These are phyloP conservation scores for Ganoderma meredithae DNA, from an alignment of 1,284 basidiomycete genomes.

Conservation along the genomic window DNA sequence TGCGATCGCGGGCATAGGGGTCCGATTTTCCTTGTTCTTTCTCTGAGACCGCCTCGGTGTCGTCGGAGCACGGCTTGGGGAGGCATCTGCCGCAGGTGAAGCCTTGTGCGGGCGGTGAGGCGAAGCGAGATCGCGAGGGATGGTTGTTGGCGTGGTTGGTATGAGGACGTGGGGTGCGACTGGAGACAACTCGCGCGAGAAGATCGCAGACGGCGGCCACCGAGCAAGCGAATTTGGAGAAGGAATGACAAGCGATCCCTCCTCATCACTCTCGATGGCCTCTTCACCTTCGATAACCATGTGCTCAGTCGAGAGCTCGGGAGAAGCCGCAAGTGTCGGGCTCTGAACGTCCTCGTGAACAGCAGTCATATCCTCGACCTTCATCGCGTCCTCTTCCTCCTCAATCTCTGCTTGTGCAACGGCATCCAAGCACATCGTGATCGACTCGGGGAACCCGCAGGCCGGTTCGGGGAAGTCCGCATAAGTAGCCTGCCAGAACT, in stretches of 20 bases:
- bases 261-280: conserved; percentile 32
- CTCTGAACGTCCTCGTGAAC: conserved; percentile 12
- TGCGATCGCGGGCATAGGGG: conserved; percentile 42
- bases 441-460: conserved; percentile 55
- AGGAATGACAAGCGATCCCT: conserved; percentile 27
- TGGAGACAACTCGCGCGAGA: conserved; percentile 15
- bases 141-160: conserved; percentile 31
- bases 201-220: conserved; percentile 15
- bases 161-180: neutral
- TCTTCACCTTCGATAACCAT: neutral
- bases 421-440: conserved; percentile 32
- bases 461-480: conserved; percentile 48
- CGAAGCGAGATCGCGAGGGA: conserved; percentile 28
- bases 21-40: conserved; percentile 57
- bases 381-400: conserved; percentile 28
- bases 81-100: conserved; percentile 30
- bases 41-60: conserved; percentile 37
- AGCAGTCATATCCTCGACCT: conserved; percentile 29
- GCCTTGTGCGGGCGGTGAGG: conserved; percentile 46
- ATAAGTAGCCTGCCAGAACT: conserved; percentile 64
- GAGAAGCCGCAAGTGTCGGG: neutral
- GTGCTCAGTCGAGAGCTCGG: neutral
- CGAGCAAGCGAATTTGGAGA: conserved; percentile 31
- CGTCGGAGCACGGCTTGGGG: conserved; percentile 21
- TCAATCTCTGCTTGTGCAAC: conserved; percentile 25